Percentiles rank a stretch among this genome's conserved stretches.
phyloP scores from a whole-genome alignment of 345 rosid species.

The Orychophragmus violaceus region DNA sequence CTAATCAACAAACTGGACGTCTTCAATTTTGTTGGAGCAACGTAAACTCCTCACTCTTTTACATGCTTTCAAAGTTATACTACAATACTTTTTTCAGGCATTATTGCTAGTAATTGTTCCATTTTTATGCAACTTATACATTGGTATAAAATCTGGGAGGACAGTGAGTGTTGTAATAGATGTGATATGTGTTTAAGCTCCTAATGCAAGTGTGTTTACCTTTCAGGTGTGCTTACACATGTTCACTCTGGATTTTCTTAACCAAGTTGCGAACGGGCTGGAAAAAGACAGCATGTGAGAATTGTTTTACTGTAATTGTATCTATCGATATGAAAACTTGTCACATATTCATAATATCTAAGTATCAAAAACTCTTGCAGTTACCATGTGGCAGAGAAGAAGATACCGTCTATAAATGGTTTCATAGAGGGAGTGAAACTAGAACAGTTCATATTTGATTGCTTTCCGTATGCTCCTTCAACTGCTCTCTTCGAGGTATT shows the following conservation, averaged over 20 bases:
- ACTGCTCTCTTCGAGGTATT: constrained; percentile 92
- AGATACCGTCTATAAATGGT: constrained; percentile 83
- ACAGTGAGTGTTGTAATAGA: not conserved
- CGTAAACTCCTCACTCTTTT: constrained; percentile 38
- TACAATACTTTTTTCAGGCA: not conserved
- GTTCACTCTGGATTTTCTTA: constrained; percentile 95
- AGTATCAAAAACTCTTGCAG: constrained; percentile 21
- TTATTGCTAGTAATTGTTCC: not conserved
- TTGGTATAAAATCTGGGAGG: not conserved
- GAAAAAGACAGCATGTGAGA: constrained; percentile 94
- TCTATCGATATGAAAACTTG: not conserved
- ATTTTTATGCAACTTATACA: not conserved
- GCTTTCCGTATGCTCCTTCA: constrained; percentile 94
- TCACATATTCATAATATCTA: not conserved
- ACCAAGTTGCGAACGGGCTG: constrained; percentile 90
- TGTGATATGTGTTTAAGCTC: not conserved
- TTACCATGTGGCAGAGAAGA: constrained; percentile 96
- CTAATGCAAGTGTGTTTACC: constrained; percentile 1
- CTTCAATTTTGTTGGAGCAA: constrained; percentile 99
- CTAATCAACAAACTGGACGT: constrained; percentile 90
- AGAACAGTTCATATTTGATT: constrained; percentile 93
- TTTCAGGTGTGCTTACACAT: constrained; percentile 95
- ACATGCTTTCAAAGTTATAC: not conserved
- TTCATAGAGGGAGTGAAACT: constrained; percentile 67
- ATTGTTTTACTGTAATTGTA: not conserved